phyloP scores from a whole-genome alignment of 192 early-diverging fungal genomes.

The Backusella sp. region DNA sequence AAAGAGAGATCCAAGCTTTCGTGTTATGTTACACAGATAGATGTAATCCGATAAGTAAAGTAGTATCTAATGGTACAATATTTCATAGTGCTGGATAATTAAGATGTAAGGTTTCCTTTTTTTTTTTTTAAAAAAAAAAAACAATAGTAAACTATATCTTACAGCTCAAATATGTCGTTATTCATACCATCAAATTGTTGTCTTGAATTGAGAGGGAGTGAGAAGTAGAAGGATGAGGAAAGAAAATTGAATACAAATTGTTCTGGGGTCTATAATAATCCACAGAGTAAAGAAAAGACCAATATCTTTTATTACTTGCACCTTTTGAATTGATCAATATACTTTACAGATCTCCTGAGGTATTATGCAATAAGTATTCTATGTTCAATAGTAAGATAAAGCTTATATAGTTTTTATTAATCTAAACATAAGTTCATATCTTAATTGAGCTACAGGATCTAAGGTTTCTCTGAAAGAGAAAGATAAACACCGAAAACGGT shows the following conservation, averaged over 20 bases:
- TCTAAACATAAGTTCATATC: background rate
- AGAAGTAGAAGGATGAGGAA: background rate
- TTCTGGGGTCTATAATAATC: background rate
- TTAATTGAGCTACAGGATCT: background rate
- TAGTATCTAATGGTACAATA: background rate
- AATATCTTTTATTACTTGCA: background rate
- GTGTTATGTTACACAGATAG: background rate
- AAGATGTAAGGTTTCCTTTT: background rate
- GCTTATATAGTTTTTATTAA: background rate
- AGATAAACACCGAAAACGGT: background rate
- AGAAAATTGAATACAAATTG: background rate
- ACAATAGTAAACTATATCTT: background rate
- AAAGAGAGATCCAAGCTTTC: background rate
- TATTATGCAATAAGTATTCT: background rate
- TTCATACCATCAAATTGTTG: background rate
- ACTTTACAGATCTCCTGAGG: background rate
- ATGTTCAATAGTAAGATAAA: background rate
- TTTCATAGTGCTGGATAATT: background rate
- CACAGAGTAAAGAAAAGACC: background rate
- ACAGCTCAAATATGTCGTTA: background rate
- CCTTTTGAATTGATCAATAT: background rate
- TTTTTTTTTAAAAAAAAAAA: background rate
- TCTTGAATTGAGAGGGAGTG: background rate
- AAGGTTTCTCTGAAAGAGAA: background rate
- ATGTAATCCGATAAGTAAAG: background rate